Percentiles rank a stretch among this genome's conserved stretches.
These are phyloP conservation scores for Talaromyces sp. DNA, from an alignment of 2,329 filamentous ascomycete species.

Conservation along the genomic window DNA sequence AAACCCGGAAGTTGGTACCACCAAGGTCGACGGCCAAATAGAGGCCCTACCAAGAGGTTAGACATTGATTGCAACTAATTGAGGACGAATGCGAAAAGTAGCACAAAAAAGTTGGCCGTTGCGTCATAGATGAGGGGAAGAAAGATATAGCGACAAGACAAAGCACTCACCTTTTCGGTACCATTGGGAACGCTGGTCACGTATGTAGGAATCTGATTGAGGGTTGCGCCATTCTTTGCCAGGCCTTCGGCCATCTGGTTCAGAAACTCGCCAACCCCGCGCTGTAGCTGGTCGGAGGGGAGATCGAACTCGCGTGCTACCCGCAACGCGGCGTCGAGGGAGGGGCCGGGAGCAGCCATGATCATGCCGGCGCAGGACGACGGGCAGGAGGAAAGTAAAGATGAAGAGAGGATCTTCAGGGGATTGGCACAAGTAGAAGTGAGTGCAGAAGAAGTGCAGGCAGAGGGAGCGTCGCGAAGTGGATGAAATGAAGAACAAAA, in stretches of 20 bases:
- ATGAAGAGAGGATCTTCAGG: slow-evolving; percentile 1
- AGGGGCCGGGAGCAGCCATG: slow-evolving; percentile 26
- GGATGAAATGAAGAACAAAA: background rate
- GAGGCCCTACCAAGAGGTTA: slow-evolving; percentile 60
- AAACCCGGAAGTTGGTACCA: slow-evolving; percentile 97
- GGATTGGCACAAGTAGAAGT: slow-evolving; percentile 8
- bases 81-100: slow-evolving; percentile 15
- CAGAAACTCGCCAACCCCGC: slow-evolving; percentile 80
- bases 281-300: slow-evolving; percentile 71
- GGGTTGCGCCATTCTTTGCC: slow-evolving; percentile 68
- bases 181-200: slow-evolving; percentile 95
- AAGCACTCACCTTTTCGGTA: slow-evolving; percentile 74
- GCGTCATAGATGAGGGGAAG: slow-evolving; percentile 1
- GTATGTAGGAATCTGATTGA: slow-evolving; percentile 97
- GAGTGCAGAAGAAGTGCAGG: background rate
- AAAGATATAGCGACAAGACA: background rate
- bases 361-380: background rate
- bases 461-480: background rate
- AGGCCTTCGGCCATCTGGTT: slow-evolving; percentile 84
- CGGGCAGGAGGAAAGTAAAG: background rate
- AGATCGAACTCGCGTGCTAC: slow-evolving; percentile 86
- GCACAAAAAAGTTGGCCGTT: background rate
- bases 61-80: background rate
- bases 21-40: slow-evolving; percentile 98
- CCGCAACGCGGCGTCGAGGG: slow-evolving; percentile 69